Evolutionary conservation across 2,329 filamentous ascomycete genomes (phyloP).

Genomic region (Penicillium brevicompactum): DNA sequence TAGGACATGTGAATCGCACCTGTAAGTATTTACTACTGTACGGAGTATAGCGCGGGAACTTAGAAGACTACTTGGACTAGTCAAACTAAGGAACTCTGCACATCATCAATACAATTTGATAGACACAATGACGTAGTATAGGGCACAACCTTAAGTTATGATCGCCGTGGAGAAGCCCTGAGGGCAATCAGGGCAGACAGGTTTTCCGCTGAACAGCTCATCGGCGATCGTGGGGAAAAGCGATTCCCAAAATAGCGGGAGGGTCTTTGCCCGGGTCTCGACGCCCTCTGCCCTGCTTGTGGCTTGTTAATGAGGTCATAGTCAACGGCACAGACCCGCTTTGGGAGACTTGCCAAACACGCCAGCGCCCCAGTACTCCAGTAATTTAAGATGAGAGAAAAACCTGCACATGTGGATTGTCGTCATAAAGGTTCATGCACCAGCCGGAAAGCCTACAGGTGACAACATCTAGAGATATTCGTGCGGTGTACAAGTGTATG

Average conservation of each 20-base stretch:
- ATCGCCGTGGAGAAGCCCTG: neutral
- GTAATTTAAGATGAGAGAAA: no score
- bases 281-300: neutral
- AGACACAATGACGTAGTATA: neutral
- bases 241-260: neutral
- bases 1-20: neutral
- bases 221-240: neutral
- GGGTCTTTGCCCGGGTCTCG: neutral
- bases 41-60: no score
- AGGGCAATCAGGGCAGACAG: neutral
- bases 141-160: neutral
- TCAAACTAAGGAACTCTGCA: no score
- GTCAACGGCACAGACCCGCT: neutral
- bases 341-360: neutral
- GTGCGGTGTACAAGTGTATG: neutral
- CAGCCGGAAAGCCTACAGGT: neutral
- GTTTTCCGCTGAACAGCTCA: neutral
- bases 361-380: no score
- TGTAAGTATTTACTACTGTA: no score
- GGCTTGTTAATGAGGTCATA: neutral
- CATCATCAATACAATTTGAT: no score
- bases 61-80: no score
- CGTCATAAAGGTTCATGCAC: neutral
- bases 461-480: neutral
- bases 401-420: neutral